These are phyloP conservation scores for Dictyostelium firmibasis DNA, from an alignment of 78 protist species.

Conservation along the genomic window DNA sequence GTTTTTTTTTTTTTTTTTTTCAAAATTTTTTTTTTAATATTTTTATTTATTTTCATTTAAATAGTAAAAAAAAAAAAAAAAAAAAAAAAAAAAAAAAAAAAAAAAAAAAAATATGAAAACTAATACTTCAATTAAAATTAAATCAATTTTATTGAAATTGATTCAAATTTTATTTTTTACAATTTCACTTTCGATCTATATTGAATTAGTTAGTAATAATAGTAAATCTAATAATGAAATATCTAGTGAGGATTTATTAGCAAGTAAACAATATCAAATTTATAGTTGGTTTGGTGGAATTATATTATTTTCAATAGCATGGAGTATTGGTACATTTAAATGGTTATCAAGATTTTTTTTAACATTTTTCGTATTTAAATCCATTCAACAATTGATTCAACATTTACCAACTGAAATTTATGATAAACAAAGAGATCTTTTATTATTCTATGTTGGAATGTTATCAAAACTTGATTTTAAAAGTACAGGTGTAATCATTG, in stretches of 20 bases:
- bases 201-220: neutral
- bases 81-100: neutral
- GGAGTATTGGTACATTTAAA: conserved; percentile 8
- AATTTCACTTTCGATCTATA: neutral
- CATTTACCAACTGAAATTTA: neutral
- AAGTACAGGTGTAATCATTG: neutral
- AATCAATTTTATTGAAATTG: conserved; percentile 14
- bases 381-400: neutral
- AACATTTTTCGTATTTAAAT: neutral
- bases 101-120: neutral
- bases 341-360: neutral
- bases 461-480: neutral
- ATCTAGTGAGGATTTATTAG: neutral
- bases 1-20: too few relatives aligned
- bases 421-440: neutral
- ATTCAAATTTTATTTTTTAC: conserved; percentile 16
- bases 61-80: neutral
- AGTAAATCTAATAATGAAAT: neutral
- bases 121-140: neutral
- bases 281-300: conserved; percentile 13
- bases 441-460: neutral
- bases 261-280: neutral
- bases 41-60: neutral
- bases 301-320: neutral
- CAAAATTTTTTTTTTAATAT: neutral